Conservation (phyloP, 768 basidiomycete species). For the Amanita brunnescens region DNA sequence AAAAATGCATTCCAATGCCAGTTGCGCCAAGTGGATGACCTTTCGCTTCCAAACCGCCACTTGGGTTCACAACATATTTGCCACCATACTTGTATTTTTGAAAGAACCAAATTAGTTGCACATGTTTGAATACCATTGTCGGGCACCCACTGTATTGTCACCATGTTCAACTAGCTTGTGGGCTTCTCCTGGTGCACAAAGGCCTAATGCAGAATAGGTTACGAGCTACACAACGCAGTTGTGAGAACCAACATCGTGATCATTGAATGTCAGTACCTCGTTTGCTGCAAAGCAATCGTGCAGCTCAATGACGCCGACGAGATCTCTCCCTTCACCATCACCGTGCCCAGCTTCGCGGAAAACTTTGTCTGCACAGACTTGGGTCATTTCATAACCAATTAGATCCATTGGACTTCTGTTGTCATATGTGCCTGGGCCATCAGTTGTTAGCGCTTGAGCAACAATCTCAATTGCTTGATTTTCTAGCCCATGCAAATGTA, state of each 20-base stretch:
- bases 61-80: slow-evolving; percentile 78
- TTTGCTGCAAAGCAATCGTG: slow-evolving; percentile 85
- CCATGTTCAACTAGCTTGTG: slow-evolving; percentile 65
- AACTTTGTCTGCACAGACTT: slow-evolving; percentile 55
- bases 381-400: slow-evolving; percentile 74
- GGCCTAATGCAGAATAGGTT: slow-evolving; percentile 72
- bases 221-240: slow-evolving; percentile 42
- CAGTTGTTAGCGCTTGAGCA: slow-evolving; percentile 56
- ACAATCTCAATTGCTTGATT: slow-evolving; percentile 86
- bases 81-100: slow-evolving; percentile 55
- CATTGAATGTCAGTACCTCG: slow-evolving; percentile 38
- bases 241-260: neutral
- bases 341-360: slow-evolving; percentile 66
- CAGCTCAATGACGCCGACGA: slow-evolving; percentile 78
- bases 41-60: slow-evolving; percentile 83
- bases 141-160: slow-evolving; percentile 62
- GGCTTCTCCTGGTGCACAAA: slow-evolving; percentile 58
- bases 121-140: too few relatives aligned
- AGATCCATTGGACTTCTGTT: slow-evolving; percentile 68
- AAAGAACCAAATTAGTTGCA: too few relatives aligned
- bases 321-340: slow-evolving; percentile 53
- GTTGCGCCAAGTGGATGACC: slow-evolving; percentile 82
- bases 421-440: slow-evolving; percentile 56
- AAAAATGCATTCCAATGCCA: slow-evolving; percentile 82
- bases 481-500: slow-evolving; percentile 60